These are phyloP conservation scores for Parafenestella ontariensis DNA, from an alignment of 2,329 filamentous ascomycete species.

Conservation along the genomic window DNA sequence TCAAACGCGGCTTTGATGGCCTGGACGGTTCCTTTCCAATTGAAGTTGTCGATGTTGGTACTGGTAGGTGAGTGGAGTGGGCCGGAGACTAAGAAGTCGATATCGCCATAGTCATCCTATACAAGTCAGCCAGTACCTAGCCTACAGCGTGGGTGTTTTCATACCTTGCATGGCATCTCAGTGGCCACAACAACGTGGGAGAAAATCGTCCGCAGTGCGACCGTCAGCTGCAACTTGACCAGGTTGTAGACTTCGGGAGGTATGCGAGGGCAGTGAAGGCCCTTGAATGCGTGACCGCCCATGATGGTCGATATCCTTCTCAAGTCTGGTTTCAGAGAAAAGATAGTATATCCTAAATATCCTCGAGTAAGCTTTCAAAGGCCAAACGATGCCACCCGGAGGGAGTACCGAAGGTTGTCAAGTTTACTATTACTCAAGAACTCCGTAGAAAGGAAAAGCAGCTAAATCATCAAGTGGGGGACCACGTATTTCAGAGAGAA, in stretches of 20 bases:
- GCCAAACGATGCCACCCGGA: neutral
- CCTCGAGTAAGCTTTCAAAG: neutral
- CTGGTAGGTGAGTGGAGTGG: slow-evolving; percentile 8
- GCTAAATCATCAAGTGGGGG: too few species aligned
- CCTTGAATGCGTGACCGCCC: slow-evolving; percentile 34
- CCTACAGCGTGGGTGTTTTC: slow-evolving; percentile 2
- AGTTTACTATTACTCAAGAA: too few species aligned
- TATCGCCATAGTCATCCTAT: slow-evolving; percentile 25
- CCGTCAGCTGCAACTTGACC: slow-evolving; percentile 17
- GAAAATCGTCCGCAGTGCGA: slow-evolving; percentile 27
- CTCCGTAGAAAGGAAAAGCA: too few species aligned
- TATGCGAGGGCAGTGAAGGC: slow-evolving; percentile 34
- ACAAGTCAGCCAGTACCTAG: neutral
- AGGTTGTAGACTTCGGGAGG: slow-evolving; percentile 20
- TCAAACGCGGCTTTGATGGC: slow-evolving; percentile 22
- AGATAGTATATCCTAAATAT: neutral
- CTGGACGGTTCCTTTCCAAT: slow-evolving; percentile 18
- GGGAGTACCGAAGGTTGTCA: too few species aligned
- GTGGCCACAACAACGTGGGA: slow-evolving; percentile 30
- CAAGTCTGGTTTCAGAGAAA: neutral
- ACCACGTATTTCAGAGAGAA: too few species aligned
- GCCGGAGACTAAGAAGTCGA: slow-evolving; percentile 33
- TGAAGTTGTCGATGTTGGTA: slow-evolving; percentile 8
- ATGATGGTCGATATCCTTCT: slow-evolving; percentile 16
- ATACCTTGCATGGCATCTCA: slow-evolving; percentile 32